A percentile compares a stretch with the other conserved stretches of the same genome.
Conservation (phyloP, 495 filamentous ascomycete genomes). For the Monascus purpureus region DNA sequence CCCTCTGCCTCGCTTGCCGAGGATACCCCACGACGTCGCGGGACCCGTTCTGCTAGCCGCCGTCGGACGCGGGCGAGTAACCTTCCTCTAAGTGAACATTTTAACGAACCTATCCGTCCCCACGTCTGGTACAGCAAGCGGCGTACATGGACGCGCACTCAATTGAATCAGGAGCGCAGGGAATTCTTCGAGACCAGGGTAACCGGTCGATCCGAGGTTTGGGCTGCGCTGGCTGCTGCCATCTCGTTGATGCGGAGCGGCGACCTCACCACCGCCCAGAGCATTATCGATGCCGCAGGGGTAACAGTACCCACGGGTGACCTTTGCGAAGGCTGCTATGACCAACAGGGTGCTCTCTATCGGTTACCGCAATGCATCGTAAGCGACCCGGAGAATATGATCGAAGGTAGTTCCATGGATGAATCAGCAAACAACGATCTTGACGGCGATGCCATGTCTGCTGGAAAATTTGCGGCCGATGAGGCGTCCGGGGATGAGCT, state of each 20-base stretch:
- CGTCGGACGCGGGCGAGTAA: background rate
- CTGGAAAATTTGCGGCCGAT: conserved; percentile 27
- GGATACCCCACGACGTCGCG: conserved; percentile 5
- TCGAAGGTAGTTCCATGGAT: conserved; percentile 17
- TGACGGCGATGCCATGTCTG: conserved; percentile 32
- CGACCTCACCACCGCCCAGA: conserved; percentile 63
- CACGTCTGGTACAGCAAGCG: conserved; percentile 39
- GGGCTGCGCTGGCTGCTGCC: conserved; percentile 56
- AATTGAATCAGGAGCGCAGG: conserved; percentile 34
- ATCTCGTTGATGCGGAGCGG: conserved; percentile 46
- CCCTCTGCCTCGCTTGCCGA: conserved; percentile 2
- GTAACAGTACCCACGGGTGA: conserved; percentile 67
- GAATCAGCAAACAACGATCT: conserved; percentile 21
- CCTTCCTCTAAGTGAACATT: conserved; percentile 27
- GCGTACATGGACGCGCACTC: conserved; percentile 35
- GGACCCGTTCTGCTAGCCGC: conserved; percentile 6
- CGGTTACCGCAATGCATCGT: conserved; percentile 63
- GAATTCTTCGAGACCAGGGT: conserved; percentile 81
- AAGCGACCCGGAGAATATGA: conserved; percentile 58
- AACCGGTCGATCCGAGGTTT: conserved; percentile 60
- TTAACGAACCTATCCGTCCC: conserved; percentile 34
- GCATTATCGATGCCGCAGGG: conserved; percentile 57
- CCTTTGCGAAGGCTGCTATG: conserved; percentile 61
- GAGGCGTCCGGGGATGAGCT: conserved; percentile 34
- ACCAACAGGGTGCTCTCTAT: conserved; percentile 64